These are phyloP conservation scores for Pichia nakasei DNA, from an alignment of 805 yeast species.

Conservation along the genomic window DNA sequence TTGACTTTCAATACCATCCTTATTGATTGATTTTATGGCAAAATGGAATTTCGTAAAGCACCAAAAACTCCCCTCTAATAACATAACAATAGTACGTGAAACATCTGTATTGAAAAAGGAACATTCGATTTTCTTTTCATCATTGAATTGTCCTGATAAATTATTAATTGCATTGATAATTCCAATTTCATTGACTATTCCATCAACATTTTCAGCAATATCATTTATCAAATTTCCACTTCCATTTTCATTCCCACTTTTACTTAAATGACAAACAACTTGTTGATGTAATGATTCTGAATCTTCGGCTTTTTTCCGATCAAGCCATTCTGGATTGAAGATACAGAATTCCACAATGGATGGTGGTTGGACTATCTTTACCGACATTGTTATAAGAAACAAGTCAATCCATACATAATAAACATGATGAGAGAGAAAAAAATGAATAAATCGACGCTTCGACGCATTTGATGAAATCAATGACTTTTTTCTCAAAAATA, in stretches of 20 bases:
- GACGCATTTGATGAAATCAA: too few species aligned
- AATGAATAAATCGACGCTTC: not conserved
- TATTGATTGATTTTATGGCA: not conserved
- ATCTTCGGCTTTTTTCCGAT: slow-evolving; percentile 14
- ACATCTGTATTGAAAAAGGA: slow-evolving; percentile 26
- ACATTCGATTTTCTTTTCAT: not conserved
- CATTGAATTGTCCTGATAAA: slow-evolving; percentile 19
- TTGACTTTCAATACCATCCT: not conserved
- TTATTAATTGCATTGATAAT: slow-evolving; percentile 21
- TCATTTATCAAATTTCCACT: not conserved
- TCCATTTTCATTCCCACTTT: slow-evolving; percentile 6
- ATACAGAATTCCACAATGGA: slow-evolving; percentile 17
- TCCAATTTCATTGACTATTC: slow-evolving; percentile 14
- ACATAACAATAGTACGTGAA: slow-evolving; percentile 25
- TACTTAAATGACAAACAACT: slow-evolving; percentile 18
- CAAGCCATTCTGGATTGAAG: slow-evolving; percentile 14
- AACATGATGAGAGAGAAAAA: too few species aligned
- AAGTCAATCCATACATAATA: too few species aligned
- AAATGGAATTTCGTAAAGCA: slow-evolving; percentile 23
- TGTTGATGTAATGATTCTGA: slow-evolving; percentile 17
- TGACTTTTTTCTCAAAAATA: too few species aligned
- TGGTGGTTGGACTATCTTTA: not conserved
- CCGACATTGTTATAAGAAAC: not conserved
- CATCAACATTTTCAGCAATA: slow-evolving; percentile 1
- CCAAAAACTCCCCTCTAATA: slow-evolving; percentile 26